A percentile compares a stretch with the other conserved stretches of the same genome.
phyloP scores from a whole-genome alignment of 768 basidiomycete genomes.

The Filobasidium floriforme region DNA sequence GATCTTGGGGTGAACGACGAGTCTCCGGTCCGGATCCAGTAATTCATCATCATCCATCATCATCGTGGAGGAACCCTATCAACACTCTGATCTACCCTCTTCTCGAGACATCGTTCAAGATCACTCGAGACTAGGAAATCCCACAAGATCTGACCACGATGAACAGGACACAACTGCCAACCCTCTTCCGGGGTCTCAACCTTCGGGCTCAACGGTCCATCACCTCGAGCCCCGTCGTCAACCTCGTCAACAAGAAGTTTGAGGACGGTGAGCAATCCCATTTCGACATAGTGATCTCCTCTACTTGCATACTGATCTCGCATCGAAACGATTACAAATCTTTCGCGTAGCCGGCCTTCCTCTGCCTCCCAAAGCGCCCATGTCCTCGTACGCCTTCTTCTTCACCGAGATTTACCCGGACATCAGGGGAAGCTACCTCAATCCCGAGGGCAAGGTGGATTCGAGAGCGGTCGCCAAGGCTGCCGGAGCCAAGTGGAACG shows the following conservation, averaged over 20 bases:
- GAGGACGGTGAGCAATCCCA: background rate
- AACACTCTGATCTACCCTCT: too few species aligned
- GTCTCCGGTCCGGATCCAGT: slow-evolving; percentile 3
- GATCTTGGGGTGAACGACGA: background rate
- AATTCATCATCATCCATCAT: background rate
- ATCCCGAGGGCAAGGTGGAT: slow-evolving; percentile 12
- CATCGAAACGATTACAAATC: background rate
- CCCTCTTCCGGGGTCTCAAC: slow-evolving; percentile 2
- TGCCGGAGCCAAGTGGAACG: slow-evolving; percentile 17
- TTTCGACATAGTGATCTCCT: too few species aligned
- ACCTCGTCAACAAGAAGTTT: slow-evolving; percentile 9
- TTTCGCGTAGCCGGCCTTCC: slow-evolving; percentile 7
- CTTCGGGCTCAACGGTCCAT: background rate
- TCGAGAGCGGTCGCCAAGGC: slow-evolving; percentile 15
- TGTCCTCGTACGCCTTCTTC: slow-evolving; percentile 21
- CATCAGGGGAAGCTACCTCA: slow-evolving; percentile 9
- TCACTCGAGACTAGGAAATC: too few species aligned
- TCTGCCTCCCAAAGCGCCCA: slow-evolving; percentile 20
- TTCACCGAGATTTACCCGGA: slow-evolving; percentile 19
- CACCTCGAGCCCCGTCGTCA: background rate
- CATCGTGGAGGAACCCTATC: too few species aligned
- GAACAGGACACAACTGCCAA: background rate
- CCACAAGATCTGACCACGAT: background rate
- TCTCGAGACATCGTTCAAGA: too few species aligned
- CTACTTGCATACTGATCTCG: too few species aligned